A percentile compares a stretch with the other conserved stretches of the same genome.
These are phyloP conservation scores for Thielaviopsis punctulata DNA, from an alignment of 2,329 filamentous ascomycete genomes.

Conservation along the genomic window DNA sequence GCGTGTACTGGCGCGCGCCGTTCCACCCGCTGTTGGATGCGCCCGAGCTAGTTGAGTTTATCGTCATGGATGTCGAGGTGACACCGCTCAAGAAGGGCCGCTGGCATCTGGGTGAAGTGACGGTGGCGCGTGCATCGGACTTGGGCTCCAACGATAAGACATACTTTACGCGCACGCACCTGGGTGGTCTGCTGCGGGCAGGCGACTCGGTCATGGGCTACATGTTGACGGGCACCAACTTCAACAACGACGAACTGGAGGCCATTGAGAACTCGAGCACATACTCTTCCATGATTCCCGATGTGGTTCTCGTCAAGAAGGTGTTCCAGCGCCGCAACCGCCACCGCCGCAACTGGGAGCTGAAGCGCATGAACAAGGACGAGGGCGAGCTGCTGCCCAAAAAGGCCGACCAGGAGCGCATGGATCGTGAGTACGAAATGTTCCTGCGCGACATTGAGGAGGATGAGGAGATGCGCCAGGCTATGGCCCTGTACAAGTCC, in stretches of 20 bases:
- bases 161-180: constrained; percentile 80
- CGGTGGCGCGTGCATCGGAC: constrained; percentile 72
- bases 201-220: constrained; percentile 96
- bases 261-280: constrained; percentile 62
- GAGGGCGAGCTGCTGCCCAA: constrained; percentile 74
- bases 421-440: constrained; percentile 91
- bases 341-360: constrained; percentile 71
- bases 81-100: constrained; percentile 60
- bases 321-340: constrained; percentile 79
- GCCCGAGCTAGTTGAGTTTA: constrained; percentile 74
- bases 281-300: constrained; percentile 65
- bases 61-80: constrained; percentile 85
- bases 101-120: constrained; percentile 72
- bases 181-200: constrained; percentile 68
- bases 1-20: constrained; percentile 79
- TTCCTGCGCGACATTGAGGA: constrained; percentile 96
- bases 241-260: constrained; percentile 78
- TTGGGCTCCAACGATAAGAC: constrained; percentile 72
- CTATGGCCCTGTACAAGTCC: constrained; percentile 73
- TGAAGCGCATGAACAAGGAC: constrained; percentile 84
- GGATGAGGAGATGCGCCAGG: constrained; percentile 70
- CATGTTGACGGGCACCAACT: constrained; percentile 72
- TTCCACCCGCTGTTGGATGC: constrained; percentile 74
- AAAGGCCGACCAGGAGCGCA: constrained; percentile 71
- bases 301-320: constrained; percentile 94